Percentiles rank a stretch among this genome's conserved stretches.
These are phyloP conservation scores for Alternaria hordeiaustralica DNA, from an alignment of 2,329 filamentous ascomycete genomes.

Conservation along the genomic window DNA sequence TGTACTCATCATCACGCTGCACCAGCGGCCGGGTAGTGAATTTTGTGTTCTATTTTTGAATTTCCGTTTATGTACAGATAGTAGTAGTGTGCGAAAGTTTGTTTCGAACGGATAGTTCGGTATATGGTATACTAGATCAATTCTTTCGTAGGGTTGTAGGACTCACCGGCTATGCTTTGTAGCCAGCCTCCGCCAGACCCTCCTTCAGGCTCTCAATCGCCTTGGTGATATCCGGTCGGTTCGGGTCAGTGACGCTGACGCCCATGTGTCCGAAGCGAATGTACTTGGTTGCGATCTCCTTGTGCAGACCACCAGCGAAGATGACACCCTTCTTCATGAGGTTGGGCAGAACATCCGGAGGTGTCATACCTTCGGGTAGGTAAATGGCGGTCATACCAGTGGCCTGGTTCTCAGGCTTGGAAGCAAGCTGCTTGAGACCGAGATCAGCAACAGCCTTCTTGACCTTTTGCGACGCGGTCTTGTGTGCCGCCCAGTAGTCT, in stretches of 20 bases:
- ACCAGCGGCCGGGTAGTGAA: not conserved
- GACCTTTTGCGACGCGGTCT: constrained; percentile 78
- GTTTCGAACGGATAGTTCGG: not conserved
- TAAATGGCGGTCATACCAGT: constrained; percentile 99
- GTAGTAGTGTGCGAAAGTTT: not conserved
- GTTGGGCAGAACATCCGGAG: constrained; percentile 83
- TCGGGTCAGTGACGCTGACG: constrained; percentile 84
- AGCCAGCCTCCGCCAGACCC: constrained; percentile 75
- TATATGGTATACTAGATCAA: not conserved
- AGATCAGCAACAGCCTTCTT: constrained; percentile 83
- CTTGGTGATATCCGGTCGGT: constrained; percentile 80
- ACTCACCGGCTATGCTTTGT: constrained; percentile 48
- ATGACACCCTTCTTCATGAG: constrained; percentile 86
- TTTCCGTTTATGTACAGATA: not conserved
- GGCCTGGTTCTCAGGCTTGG: constrained; percentile 87
- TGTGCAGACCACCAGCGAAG: constrained; percentile 94
- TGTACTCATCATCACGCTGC: constrained; percentile 8
- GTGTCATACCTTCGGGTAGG: constrained; percentile 81
- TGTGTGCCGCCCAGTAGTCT: constrained; percentile 84
- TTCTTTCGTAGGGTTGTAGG: not conserved
- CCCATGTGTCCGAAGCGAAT: constrained; percentile 98
- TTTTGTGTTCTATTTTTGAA: constrained; percentile 10
- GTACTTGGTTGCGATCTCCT: constrained; percentile 92
- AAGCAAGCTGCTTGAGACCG: constrained; percentile 85
- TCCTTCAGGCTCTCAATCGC: constrained; percentile 80